A percentile compares a stretch with the other conserved stretches of the same genome.
Conservation (phyloP, 2,329 filamentous ascomycete species). For the Talaromyces amestolkiae region DNA sequence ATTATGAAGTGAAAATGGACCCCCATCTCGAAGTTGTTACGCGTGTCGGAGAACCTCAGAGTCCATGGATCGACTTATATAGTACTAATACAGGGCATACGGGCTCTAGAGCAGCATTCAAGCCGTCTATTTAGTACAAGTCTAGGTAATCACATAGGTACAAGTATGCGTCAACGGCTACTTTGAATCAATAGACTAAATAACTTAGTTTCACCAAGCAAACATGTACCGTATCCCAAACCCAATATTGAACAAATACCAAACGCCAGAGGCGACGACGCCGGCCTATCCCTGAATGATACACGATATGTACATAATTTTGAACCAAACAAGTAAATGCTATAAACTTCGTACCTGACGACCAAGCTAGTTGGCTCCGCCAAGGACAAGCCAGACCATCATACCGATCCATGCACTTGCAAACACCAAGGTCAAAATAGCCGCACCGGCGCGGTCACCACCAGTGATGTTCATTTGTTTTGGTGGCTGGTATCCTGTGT, state of each 20-base stretch:
- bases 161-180: background rate
- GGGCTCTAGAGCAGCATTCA: background rate
- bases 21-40: no score
- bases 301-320: constrained; percentile 11
- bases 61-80: background rate
- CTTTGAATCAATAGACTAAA: background rate
- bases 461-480: constrained; percentile 14
- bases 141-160: background rate
- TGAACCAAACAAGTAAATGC: background rate
- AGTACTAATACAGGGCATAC: background rate
- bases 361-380: constrained; percentile 14
- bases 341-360: background rate
- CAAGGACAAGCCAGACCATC: constrained; percentile 21
- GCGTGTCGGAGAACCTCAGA: background rate
- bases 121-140: background rate
- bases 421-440: constrained; percentile 23
- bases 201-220: background rate
- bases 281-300: background rate
- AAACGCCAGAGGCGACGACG: constrained; percentile 5
- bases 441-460: constrained; percentile 19
- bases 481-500: constrained; percentile 14
- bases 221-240: background rate
- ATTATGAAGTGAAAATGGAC: background rate
- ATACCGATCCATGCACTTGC: constrained; percentile 19
- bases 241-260: constrained; percentile 5